Evolutionary conservation across 164 flowering plant genomes (phyloP).

Genomic region (Taxillus chinensis): DNA sequence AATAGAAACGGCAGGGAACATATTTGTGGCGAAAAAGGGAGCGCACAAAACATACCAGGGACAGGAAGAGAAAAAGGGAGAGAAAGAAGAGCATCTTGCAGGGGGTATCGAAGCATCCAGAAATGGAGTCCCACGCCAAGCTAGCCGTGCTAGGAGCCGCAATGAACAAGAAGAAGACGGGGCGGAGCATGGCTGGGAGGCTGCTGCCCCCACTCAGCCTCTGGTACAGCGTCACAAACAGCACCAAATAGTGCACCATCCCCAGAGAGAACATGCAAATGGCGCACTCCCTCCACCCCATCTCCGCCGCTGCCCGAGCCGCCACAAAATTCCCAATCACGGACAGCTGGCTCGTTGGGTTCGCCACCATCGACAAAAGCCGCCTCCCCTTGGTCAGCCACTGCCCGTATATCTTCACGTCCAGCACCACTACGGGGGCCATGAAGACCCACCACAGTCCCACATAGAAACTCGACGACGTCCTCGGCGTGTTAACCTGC

Average conservation of each 20-base stretch:
- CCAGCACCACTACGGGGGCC: slow-evolving; percentile 16
- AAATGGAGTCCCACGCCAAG: slow-evolving; percentile 24
- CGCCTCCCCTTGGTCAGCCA: slow-evolving; percentile 28
- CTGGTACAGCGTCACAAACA: slow-evolving; percentile 30
- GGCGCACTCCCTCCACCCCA: slow-evolving; percentile 31
- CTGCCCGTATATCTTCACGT: slow-evolving; percentile 28
- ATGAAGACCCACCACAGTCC: slow-evolving; percentile 16
- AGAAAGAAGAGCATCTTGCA: slow-evolving; percentile 29
- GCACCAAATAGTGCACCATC: slow-evolving; percentile 24
- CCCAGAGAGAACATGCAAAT: slow-evolving; percentile 22
- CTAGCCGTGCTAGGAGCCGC: slow-evolving; percentile 26
- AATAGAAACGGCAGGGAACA: no score
- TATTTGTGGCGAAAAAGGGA: no score
- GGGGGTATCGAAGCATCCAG: slow-evolving; percentile 15
- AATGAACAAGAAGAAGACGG: slow-evolving; percentile 25
- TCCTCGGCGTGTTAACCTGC: slow-evolving; percentile 1
- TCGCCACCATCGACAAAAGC: slow-evolving; percentile 20
- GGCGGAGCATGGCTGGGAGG: slow-evolving; percentile 19
- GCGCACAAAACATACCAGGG: slow-evolving; percentile 20
- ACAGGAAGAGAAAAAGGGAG: slow-evolving; percentile 25
- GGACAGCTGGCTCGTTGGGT: slow-evolving; percentile 26
- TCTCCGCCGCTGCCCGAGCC: slow-evolving; percentile 20
- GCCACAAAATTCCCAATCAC: slow-evolving; percentile 27
- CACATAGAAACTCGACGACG: slow-evolving; percentile 1
- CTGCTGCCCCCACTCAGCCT: slow-evolving; percentile 13